phyloP scores from a whole-genome alignment of 306 rosid species.

The Malus orientalis region DNA sequence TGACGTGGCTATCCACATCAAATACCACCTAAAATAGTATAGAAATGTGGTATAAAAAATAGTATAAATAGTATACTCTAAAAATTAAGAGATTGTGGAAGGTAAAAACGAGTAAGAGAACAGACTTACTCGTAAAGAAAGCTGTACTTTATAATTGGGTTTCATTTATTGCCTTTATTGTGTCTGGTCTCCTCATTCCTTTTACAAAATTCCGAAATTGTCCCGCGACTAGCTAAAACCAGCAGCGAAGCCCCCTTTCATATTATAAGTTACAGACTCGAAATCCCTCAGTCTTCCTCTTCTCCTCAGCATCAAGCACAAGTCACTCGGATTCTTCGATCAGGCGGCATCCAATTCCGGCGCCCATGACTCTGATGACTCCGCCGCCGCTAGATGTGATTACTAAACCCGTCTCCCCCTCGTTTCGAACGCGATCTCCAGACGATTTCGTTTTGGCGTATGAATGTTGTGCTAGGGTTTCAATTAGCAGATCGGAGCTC shows the following conservation, averaged over 20 bases:
- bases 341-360: constrained; percentile 21
- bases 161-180: not conserved
- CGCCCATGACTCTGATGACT: constrained; percentile 51
- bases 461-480: constrained; percentile 32
- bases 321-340: constrained; percentile 41
- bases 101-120: too few species aligned
- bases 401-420: constrained; percentile 3
- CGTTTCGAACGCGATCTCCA: constrained; percentile 16
- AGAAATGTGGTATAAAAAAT: too few species aligned
- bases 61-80: too few species aligned
- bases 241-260: constrained; percentile 3
- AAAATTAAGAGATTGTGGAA: fast-evolving
- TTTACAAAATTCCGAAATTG: not conserved
- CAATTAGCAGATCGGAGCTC: constrained; percentile 33
- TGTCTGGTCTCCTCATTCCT: not conserved
- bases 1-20: too few species aligned
- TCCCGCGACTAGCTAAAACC: constrained; percentile 10
- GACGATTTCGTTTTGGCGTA: constrained; percentile 1
- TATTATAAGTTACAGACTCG: not conserved
- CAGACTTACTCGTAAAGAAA: too few species aligned
- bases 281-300: not conserved
- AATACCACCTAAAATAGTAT: too few species aligned
- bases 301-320: not conserved
- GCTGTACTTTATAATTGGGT: not conserved
- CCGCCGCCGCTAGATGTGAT: constrained; percentile 49